Conservation (phyloP, 495 filamentous ascomycete genomes). For the Neohortaea acidophila region DNA sequence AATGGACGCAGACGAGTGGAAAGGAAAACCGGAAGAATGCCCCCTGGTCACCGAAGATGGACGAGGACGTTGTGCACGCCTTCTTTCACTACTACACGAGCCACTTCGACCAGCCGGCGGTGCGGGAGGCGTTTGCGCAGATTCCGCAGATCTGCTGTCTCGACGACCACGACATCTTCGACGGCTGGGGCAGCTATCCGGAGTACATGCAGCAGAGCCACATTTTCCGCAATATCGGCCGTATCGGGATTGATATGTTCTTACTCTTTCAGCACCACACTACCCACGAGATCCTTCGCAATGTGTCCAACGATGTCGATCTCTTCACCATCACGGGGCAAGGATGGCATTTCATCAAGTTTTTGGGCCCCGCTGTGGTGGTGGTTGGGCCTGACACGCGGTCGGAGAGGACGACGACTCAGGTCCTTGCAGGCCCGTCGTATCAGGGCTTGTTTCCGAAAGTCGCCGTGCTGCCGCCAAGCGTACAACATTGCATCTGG, state of each 20-base stretch:
- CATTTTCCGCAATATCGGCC: constrained; percentile 95
- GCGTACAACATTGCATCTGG: constrained; percentile 90
- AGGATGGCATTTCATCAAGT: constrained; percentile 97
- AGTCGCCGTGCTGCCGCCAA: constrained; percentile 76
- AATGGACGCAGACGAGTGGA: constrained; percentile 82
- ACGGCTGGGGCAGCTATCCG: constrained; percentile 94
- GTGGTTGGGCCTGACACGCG: constrained; percentile 82
- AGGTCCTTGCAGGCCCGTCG: constrained; percentile 89
- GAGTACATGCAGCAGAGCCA: constrained; percentile 96
- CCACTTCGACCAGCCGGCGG: constrained; percentile 87
- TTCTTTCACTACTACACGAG: constrained; percentile 98
- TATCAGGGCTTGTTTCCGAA: constrained; percentile 97
- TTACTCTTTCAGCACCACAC: constrained; percentile 98
- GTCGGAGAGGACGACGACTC: constrained; percentile 74
- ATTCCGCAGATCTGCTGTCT: constrained; percentile 88
- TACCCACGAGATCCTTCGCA: constrained; percentile 80
- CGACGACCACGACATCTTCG: constrained; percentile 96
- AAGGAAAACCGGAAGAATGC: constrained; percentile 84
- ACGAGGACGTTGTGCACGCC: constrained; percentile 86
- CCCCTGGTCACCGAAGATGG: constrained; percentile 78
- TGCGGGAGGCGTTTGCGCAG: constrained; percentile 91
- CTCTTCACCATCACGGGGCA: constrained; percentile 93
- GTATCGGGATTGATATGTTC: constrained; percentile 96
- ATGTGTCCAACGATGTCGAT: constrained; percentile 69
- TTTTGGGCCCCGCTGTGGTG: constrained; percentile 77